phyloP scores from a whole-genome alignment of 2,329 filamentous ascomycete genomes.

The Diaporthe ilicicola region DNA sequence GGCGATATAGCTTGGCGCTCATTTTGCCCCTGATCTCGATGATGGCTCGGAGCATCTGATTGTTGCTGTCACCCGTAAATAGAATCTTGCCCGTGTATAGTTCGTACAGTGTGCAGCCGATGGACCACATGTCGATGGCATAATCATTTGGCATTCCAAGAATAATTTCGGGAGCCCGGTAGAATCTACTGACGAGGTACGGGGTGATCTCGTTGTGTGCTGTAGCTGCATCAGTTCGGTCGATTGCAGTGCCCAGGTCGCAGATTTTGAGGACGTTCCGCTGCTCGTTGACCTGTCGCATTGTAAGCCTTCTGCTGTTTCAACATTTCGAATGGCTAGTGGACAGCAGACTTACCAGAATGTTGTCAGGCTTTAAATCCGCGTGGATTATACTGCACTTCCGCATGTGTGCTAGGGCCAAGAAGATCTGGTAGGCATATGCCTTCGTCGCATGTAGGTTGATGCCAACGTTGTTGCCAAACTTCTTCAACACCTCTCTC shows the following conservation, averaged over 20 bases:
- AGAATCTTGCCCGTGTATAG: slow-evolving; percentile 97
- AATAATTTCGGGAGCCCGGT: slow-evolving; percentile 96
- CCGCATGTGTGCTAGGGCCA: slow-evolving; percentile 85
- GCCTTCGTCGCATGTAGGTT: slow-evolving; percentile 86
- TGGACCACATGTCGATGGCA: slow-evolving; percentile 96
- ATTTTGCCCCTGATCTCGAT: slow-evolving; percentile 96
- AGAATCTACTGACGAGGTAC: slow-evolving; percentile 96
- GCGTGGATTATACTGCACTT: slow-evolving; percentile 95
- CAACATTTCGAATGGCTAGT: too few species aligned
- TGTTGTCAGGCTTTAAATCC: slow-evolving; percentile 97
- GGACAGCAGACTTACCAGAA: slow-evolving; percentile 67
- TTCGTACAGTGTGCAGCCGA: slow-evolving; percentile 96
- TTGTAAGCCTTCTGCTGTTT: slow-evolving; percentile 39
- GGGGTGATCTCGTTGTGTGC: slow-evolving; percentile 85
- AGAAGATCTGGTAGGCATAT: slow-evolving; percentile 94
- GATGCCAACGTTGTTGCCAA: slow-evolving; percentile 92
- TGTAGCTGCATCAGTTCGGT: slow-evolving; percentile 79
- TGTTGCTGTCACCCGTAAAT: slow-evolving; percentile 94
- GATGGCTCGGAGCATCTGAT: slow-evolving; percentile 96
- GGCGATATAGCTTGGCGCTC: slow-evolving; percentile 86
- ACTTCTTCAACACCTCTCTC: slow-evolving; percentile 93
- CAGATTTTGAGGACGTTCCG: slow-evolving; percentile 91
- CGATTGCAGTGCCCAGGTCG: slow-evolving; percentile 95
- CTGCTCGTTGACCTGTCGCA: slow-evolving; percentile 74
- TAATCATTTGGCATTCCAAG: slow-evolving; percentile 96